Percentiles rank a stretch among this genome's conserved stretches.
Conservation (phyloP, 2,329 filamentous ascomycete species). For the Dactylonectria estremocensis region DNA sequence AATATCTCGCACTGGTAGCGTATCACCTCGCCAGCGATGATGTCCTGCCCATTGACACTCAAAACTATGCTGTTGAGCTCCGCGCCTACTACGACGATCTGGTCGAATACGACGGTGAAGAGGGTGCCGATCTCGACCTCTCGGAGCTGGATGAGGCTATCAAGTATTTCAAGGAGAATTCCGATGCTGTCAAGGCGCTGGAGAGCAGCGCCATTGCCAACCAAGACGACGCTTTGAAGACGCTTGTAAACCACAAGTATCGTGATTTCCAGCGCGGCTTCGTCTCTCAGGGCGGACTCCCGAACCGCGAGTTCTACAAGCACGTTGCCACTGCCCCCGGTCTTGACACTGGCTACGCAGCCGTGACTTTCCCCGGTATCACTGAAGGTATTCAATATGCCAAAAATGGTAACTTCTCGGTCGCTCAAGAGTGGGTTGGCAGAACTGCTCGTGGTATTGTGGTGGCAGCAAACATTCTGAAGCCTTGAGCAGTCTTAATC, state of each 20-base stretch:
- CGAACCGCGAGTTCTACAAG: constrained; percentile 61
- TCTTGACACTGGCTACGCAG: constrained; percentile 62
- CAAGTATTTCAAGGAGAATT: constrained; percentile 52
- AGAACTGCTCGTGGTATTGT: constrained; percentile 55
- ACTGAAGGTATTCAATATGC: constrained; percentile 76
- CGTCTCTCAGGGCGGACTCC: constrained; percentile 63
- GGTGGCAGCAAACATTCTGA: constrained; percentile 54
- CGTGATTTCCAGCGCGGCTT: constrained; percentile 65
- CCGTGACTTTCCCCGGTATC: constrained; percentile 68
- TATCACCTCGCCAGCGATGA: constrained; percentile 58
- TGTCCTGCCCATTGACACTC: constrained; percentile 57
- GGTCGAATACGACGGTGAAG: constrained; percentile 49
- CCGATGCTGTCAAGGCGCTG: constrained; percentile 52
- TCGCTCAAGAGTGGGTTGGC: constrained; percentile 54
- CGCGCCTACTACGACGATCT: constrained; percentile 58
- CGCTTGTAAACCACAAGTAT: constrained; percentile 62
- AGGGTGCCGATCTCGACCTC: constrained; percentile 55
- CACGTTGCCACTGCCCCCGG: constrained; percentile 65
- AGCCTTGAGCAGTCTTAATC: constrained; percentile 36
- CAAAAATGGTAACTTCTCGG: constrained; percentile 42
- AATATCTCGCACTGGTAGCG: constrained; percentile 58
- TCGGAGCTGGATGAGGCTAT: constrained; percentile 57
- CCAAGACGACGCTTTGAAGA: constrained; percentile 50
- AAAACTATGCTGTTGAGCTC: constrained; percentile 59
- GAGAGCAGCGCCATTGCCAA: constrained; percentile 50